These are phyloP conservation scores for Epichloe gansuensis DNA, from an alignment of 2,329 filamentous ascomycete genomes.

Conservation along the genomic window DNA sequence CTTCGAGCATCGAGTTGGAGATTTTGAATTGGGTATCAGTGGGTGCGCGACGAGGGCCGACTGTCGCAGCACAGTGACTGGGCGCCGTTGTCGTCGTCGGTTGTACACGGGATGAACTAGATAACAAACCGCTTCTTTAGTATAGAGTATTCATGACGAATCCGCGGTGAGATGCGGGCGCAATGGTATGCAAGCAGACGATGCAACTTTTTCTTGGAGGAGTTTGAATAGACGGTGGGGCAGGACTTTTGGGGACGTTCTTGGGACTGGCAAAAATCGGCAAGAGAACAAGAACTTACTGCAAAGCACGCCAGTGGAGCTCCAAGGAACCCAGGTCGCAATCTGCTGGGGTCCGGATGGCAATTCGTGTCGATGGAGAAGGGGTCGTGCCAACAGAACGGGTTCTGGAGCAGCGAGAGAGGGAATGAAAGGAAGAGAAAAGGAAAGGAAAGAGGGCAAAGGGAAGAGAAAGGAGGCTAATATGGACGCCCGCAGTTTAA, in stretches of 20 bases:
- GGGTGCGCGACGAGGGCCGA: conserved; percentile 1
- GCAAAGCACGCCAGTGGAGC: not conserved
- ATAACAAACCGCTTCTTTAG: not conserved
- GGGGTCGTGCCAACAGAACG: not conserved
- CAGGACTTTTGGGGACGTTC: not conserved
- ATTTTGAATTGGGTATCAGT: conserved; percentile 2
- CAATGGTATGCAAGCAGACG: conserved; percentile 1
- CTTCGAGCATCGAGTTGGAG: conserved; percentile 1
- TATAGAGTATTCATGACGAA: not conserved
- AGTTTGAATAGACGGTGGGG: conserved; percentile 4
- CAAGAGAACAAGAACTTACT: not conserved
- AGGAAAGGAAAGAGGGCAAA: no score
- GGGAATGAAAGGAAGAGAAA: no score
- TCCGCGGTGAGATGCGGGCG: not conserved
- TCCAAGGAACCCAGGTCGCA: not conserved
- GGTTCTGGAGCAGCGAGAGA: not conserved
- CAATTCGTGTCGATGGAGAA: not conserved
- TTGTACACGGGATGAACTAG: not conserved
- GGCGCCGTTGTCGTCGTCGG: not conserved
- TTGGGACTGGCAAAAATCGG: not conserved
- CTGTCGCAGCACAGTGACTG: conserved; percentile 2
- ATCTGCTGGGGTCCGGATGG: not conserved
- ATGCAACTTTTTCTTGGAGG: conserved; percentile 5
- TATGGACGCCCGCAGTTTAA: no score
- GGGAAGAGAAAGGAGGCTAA: no score